These are phyloP conservation scores for Pisolithus tinctorius DNA, from an alignment of 768 basidiomycete genomes.

Conservation along the genomic window DNA sequence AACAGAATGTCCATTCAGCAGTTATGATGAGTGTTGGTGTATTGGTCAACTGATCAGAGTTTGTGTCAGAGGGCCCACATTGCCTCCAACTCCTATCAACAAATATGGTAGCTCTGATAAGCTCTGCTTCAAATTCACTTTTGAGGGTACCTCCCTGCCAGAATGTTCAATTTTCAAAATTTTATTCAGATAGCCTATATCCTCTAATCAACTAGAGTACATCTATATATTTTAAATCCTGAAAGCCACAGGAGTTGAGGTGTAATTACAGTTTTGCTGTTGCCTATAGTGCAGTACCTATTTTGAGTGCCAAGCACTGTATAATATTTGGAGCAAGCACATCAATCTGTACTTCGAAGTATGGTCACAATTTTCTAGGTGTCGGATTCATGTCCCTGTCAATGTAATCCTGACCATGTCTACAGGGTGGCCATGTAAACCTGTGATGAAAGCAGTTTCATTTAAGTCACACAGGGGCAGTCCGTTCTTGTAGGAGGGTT, in stretches of 20 bases:
- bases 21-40: background rate
- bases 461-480: no score
- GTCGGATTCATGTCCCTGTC: no score
- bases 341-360: no score
- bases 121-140: background rate
- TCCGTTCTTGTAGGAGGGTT: no score
- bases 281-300: background rate
- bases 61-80: no score
- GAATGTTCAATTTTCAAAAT: background rate
- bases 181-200: background rate
- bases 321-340: no score
- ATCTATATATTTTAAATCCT: background rate
- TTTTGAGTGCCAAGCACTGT: no score
- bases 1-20: no score
- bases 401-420: no score
- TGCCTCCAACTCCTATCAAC: background rate
- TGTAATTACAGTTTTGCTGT: background rate
- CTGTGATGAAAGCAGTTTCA: no score
- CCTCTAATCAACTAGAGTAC: background rate
- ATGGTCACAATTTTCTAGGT: no score
- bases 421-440: no score
- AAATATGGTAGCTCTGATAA: slow-evolving; percentile 1
- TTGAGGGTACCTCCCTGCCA: background rate
- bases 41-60: background rate
- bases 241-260: background rate